A percentile compares a stretch with the other conserved stretches of the same genome.
phyloP scores from a whole-genome alignment of 2,329 filamentous ascomycete genomes.

The Rugonectria rugulosa region DNA sequence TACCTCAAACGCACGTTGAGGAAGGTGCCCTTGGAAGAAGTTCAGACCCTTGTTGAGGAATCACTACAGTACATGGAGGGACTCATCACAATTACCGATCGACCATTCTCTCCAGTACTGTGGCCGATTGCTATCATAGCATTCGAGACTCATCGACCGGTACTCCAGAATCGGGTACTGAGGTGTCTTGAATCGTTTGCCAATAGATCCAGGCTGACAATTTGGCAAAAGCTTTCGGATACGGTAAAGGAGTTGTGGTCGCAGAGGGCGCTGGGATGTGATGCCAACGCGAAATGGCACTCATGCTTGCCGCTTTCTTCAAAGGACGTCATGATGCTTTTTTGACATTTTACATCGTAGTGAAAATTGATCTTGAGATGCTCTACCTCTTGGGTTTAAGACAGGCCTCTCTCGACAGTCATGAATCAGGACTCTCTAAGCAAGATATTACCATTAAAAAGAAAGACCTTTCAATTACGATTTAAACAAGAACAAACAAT shows the following conservation, averaged over 20 bases:
- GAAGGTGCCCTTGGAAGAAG: slow-evolving; percentile 24
- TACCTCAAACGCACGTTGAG: slow-evolving; percentile 36
- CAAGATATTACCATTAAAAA: too few species aligned
- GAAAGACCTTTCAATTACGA: too few species aligned
- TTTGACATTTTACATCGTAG: too few species aligned
- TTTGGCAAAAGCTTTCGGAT: slow-evolving; percentile 28
- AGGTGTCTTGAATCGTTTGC: slow-evolving; percentile 18
- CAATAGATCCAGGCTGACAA: slow-evolving; percentile 25
- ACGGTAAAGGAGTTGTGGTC: slow-evolving; percentile 32
- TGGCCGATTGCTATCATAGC: slow-evolving; percentile 35
- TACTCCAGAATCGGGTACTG: slow-evolving; percentile 28
- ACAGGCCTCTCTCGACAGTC: too few species aligned
- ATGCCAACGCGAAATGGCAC: slow-evolving; percentile 31
- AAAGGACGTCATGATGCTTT: neutral
- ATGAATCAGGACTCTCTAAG: too few species aligned
- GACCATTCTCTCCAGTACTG: slow-evolving; percentile 32
- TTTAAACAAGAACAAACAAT: too few species aligned
- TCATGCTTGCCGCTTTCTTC: slow-evolving; percentile 3
- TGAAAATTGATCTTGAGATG: too few species aligned
- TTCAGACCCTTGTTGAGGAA: slow-evolving; percentile 34
- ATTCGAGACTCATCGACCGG: slow-evolving; percentile 23
- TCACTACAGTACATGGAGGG: slow-evolving; percentile 31
- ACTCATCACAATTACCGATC: slow-evolving; percentile 13
- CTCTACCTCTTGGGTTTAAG: too few species aligned
- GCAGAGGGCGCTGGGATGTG: slow-evolving; percentile 19